A percentile compares a stretch with the other conserved stretches of the same genome.
Evolutionary conservation across 805 yeast genomes (phyloP).

Genomic region (Komagataella mondaviorum): DNA sequence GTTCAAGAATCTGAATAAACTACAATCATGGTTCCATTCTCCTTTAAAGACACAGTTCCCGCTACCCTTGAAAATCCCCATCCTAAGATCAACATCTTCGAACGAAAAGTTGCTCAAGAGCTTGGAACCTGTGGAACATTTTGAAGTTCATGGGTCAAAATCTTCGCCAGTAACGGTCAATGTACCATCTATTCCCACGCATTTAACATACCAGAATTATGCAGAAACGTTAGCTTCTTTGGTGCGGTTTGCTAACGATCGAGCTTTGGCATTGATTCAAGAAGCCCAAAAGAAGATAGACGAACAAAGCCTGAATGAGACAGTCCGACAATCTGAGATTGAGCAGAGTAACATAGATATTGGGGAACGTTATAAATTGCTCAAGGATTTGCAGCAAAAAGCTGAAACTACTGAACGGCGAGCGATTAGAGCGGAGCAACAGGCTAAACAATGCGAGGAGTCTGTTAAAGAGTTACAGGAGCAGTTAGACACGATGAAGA

Average conservation of each 20-base stretch:
- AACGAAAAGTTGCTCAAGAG: not conserved
- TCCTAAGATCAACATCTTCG: not conserved
- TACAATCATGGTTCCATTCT: not conserved
- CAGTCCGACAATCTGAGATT: constrained; percentile 16
- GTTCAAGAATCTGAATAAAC: not conserved
- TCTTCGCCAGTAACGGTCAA: not conserved
- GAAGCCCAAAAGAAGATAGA: constrained; percentile 17
- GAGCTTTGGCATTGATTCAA: constrained; percentile 12
- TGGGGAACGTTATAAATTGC: constrained; percentile 25
- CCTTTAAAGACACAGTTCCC: not conserved
- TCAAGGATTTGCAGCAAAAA: constrained; percentile 18
- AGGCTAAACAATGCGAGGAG: constrained; percentile 11
- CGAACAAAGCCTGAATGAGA: constrained; percentile 9
- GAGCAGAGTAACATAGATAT: constrained; percentile 25
- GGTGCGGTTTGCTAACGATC: not conserved
- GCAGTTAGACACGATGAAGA: constrained; percentile 2
- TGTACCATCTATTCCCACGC: not conserved
- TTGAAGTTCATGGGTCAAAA: not conserved
- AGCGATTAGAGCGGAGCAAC: constrained; percentile 17
- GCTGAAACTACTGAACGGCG: constrained; percentile 15
- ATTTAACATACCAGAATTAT: not conserved
- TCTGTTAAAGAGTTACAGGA: constrained; percentile 4
- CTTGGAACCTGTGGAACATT: not conserved
- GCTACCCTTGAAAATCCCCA: not conserved
- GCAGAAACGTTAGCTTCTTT: not conserved